phyloP scores from a whole-genome alignment of 371 early-diverging fungal genomes.

The Scutellospora calospora region DNA sequence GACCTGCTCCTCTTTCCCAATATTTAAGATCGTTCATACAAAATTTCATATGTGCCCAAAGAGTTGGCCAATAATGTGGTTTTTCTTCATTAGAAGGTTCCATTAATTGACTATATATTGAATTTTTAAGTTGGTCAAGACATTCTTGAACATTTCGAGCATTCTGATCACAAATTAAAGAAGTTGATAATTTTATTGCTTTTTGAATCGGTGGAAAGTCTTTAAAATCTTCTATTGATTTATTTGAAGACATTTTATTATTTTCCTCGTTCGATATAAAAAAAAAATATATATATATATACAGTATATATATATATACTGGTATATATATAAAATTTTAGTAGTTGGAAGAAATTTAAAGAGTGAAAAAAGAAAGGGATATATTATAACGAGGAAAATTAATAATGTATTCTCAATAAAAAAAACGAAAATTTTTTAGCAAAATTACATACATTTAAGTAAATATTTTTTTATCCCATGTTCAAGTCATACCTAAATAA shows the following conservation, averaged over 20 bases:
- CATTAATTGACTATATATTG: neutral
- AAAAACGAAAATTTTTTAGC: too few species aligned
- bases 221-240: neutral
- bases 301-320: too few species aligned
- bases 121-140: neutral
- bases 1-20: constrained; percentile 9
- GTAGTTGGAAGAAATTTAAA: too few species aligned
- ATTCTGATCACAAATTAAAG: constrained; percentile 3
- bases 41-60: neutral
- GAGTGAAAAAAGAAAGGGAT: too few species aligned
- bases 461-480: too few species aligned
- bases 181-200: constrained; percentile 7
- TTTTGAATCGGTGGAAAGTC: constrained; percentile 1
- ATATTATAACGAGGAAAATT: too few species aligned
- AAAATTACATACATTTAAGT: too few species aligned
- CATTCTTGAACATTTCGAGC: neutral
- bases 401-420: too few species aligned
- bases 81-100: neutral
- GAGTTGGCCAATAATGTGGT: constrained; percentile 13
- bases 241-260: neutral
- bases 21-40: constrained; percentile 16
- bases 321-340: too few species aligned
- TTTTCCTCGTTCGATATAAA: too few species aligned
- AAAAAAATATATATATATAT: too few species aligned
- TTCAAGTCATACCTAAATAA: too few species aligned